These are phyloP conservation scores for Nymphaea thermarum DNA, from an alignment of 164 flowering plant species.

Conservation along the genomic window DNA sequence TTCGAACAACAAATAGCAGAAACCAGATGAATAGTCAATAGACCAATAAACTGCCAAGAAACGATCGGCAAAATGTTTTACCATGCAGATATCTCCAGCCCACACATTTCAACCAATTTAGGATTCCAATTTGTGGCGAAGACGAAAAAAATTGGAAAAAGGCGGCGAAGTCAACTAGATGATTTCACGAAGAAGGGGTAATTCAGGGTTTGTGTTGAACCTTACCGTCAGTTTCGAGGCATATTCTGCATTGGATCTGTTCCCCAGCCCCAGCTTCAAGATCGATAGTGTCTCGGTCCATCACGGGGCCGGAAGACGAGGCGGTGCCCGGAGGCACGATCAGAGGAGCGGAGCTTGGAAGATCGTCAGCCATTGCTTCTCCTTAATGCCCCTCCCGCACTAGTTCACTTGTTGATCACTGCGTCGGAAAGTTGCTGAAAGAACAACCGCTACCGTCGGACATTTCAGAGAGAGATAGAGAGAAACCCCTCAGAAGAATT, in stretches of 20 bases:
- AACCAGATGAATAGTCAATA: too few species aligned
- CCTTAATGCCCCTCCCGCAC: too few species aligned
- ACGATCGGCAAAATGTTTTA: not conserved
- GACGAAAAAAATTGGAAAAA: not conserved
- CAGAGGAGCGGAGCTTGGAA: slow-evolving; percentile 37
- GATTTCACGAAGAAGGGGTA: not conserved
- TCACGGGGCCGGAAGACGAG: not conserved
- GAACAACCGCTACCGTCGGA: too few species aligned
- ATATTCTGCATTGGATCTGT: slow-evolving; percentile 96
- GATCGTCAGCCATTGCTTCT: slow-evolving; percentile 16
- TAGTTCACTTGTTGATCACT: too few species aligned
- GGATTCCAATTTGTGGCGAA: not conserved
- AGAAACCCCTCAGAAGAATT: too few species aligned
- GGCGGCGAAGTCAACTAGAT: not conserved
- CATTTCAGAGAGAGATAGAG: too few species aligned
- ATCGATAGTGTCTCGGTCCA: slow-evolving; percentile 42
- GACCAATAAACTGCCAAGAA: not conserved
- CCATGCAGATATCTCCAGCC: too few species aligned
- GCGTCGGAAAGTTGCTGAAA: too few species aligned
- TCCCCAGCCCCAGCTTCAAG: slow-evolving; percentile 89
- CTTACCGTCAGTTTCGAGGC: slow-evolving; percentile 90
- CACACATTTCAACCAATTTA: not conserved
- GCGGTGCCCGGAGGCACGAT: slow-evolving; percentile 2
- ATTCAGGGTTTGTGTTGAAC: not conserved
- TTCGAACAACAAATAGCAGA: too few species aligned